phyloP scores from a whole-genome alignment of 306 rosid species.

The Urtica urens region DNA sequence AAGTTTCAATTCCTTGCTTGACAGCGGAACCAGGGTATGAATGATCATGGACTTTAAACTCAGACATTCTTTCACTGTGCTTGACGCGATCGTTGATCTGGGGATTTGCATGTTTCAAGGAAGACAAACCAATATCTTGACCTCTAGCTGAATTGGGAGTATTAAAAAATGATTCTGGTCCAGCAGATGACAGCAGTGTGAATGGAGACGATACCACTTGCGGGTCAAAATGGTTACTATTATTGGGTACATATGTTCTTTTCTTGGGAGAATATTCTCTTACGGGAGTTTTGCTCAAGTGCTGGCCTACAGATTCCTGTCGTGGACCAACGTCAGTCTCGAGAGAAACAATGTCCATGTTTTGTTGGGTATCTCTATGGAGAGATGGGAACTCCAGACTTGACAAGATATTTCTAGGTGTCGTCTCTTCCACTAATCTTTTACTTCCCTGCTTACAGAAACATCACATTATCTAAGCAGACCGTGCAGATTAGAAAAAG shows the following conservation, averaged over 20 bases:
- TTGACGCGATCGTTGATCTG: conserved; percentile 17
- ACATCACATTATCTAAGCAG: neutral
- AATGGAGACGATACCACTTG: conserved; percentile 21
- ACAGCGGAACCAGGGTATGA: conserved; percentile 44
- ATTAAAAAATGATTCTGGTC: conserved; percentile 14
- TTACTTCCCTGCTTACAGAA: conserved; percentile 35
- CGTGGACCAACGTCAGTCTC: neutral
- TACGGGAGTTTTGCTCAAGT: conserved; percentile 13
- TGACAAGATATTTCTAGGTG: neutral
- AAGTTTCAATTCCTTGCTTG: conserved; percentile 43
- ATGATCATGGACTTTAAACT: conserved; percentile 29
- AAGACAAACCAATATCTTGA: conserved; percentile 29
- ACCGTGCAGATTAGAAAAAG: neutral
- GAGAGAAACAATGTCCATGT: neutral
- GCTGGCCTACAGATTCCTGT: conserved; percentile 15
- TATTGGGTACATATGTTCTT: conserved; percentile 10
- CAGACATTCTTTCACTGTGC: conserved; percentile 35
- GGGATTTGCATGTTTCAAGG: conserved; percentile 17
- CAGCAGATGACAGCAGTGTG: conserved; percentile 18
- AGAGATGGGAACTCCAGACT: no score
- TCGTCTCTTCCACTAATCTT: conserved; percentile 18
- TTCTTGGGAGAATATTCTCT: conserved; percentile 22
- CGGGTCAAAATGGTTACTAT: conserved; percentile 22
- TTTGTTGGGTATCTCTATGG: no score
- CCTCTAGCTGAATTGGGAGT: conserved; percentile 32